phyloP scores from a whole-genome alignment of 768 basidiomycete species.

The Kwoniella sp. region DNA sequence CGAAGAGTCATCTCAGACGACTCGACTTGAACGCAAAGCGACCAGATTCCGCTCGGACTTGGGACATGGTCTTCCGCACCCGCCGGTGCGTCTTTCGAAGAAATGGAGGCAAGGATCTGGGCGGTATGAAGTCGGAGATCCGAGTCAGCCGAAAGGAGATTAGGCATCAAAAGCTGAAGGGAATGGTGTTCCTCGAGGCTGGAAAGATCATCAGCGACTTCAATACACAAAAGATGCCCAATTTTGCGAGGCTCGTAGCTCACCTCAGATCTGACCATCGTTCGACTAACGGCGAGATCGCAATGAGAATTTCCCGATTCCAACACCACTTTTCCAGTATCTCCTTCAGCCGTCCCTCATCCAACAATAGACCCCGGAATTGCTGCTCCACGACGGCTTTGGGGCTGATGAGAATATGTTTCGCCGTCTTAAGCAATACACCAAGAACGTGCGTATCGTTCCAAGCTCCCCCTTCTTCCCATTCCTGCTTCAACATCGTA shows the following conservation, averaged over 20 bases:
- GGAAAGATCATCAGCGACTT: constrained; percentile 13
- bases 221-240: too few species aligned
- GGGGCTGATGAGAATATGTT: constrained; percentile 6
- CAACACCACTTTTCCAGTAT: constrained; percentile 35
- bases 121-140: constrained; percentile 68
- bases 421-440: constrained; percentile 17
- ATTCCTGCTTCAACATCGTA: constrained; percentile 8
- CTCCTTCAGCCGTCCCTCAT: constrained; percentile 1
- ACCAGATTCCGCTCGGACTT: constrained; percentile 36
- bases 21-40: constrained; percentile 72
- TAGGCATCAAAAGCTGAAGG: constrained; percentile 58
- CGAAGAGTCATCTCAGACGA: constrained; percentile 74
- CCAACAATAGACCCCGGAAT: constrained; percentile 11
- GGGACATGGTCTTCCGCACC: constrained; percentile 4
- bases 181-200: constrained; percentile 42
- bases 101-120: constrained; percentile 42
- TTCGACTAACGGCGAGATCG: constrained; percentile 23
- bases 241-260: neutral
- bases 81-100: constrained; percentile 1
- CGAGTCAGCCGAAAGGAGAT: constrained; percentile 74
- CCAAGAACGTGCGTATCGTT: constrained; percentile 36
- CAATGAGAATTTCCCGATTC: constrained; percentile 42
- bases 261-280: constrained; percentile 25
- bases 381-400: neutral
- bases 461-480: constrained; percentile 33